phyloP scores from a whole-genome alignment of 768 basidiomycete species.

The Pluteus cervinus region DNA sequence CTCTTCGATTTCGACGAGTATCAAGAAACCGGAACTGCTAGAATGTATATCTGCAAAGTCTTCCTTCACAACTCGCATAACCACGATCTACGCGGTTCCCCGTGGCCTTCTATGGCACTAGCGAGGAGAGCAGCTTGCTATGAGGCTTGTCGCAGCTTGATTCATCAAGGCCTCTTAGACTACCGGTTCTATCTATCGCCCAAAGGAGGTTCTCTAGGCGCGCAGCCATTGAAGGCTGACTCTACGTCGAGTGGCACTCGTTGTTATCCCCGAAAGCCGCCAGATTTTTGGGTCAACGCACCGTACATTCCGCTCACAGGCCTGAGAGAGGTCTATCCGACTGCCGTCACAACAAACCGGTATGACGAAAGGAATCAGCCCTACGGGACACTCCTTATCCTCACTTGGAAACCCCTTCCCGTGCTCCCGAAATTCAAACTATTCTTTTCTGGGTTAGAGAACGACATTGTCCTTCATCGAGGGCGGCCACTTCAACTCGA shows the following conservation, averaged over 20 bases:
- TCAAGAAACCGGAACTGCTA: slow-evolving; percentile 19
- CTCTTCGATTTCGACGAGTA: slow-evolving; percentile 36
- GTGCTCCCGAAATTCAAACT: slow-evolving; percentile 47
- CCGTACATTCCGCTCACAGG: slow-evolving; percentile 15
- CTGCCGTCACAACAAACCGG: slow-evolving; percentile 37
- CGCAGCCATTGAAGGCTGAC: no score
- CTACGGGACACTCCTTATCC: slow-evolving; percentile 56
- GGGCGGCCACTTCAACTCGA: slow-evolving; percentile 46
- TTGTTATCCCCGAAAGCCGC: slow-evolving; percentile 49
- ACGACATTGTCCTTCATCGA: slow-evolving; percentile 36
- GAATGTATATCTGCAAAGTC: slow-evolving; percentile 42
- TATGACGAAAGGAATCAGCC: slow-evolving; percentile 22
- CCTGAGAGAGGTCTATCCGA: slow-evolving; percentile 64
- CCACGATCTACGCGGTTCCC: slow-evolving; percentile 35
- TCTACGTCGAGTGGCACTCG: slow-evolving; percentile 39
- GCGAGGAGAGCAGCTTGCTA: slow-evolving; percentile 59
- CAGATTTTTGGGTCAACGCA: slow-evolving; percentile 63
- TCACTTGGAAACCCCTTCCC: slow-evolving; percentile 67
- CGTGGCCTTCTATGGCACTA: slow-evolving; percentile 38
- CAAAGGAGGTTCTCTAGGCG: no score
- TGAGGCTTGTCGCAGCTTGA: slow-evolving; percentile 45
- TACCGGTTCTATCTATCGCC: slow-evolving; percentile 39
- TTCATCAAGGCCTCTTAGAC: slow-evolving; percentile 45
- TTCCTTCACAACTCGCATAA: slow-evolving; percentile 37
- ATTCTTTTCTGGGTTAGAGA: slow-evolving; percentile 46